Evolutionary conservation across 371 early-diverging fungal genomes (phyloP), one percentile per base, ranked within the genome.

Genomic region (Saksenaea vasiformis): DNA sequence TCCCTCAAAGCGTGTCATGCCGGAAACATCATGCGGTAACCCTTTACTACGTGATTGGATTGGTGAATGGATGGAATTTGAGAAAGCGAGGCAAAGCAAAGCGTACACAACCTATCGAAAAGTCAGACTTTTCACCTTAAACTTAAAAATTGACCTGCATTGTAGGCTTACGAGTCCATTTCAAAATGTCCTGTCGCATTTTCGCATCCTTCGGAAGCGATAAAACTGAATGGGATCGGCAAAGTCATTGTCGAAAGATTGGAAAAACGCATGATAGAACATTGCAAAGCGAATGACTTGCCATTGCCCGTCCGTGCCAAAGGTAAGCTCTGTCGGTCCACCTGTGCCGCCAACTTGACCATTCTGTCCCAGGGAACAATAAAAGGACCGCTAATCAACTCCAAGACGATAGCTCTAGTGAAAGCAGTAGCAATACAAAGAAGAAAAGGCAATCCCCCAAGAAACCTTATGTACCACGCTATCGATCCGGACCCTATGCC

Each of bases 401-500:
- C 17, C 11, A 44, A 17, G 34, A 26, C 24, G 62, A 60, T 28
- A 43, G 31, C 10, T n/a, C 31, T 15, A 64, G 77, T 64, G 58
- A 61, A 43, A 27, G 35, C 56, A 31, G 60, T 55, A 14, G 22
- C 56, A 61, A 64, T 27, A 53, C 47, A 15, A 31, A 66, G 60
- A 58, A 84, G 17, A 64, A 60, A 39, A 64, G 66, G 69, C 43
- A 27, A 4, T 4, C 54, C 28, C 60, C 65, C 1, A 47, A 47
- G 0, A 65, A 72, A 39, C 53, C 77, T 5, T 97, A 98, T 69
- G 83, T 96, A 4, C 98, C 98, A 5, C 62, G 76, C 15, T 91
- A 88, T 66, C 86, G 94, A 24, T 88, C 94, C 0, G 96, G 91
- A 4, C 83, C 89, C 2, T 98, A 95, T 73, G 94, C 88, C 7